Evolutionary conservation across 1,284 basidiomycete genomes (phyloP).

Genomic region (Cerioporus squamosus): DNA sequence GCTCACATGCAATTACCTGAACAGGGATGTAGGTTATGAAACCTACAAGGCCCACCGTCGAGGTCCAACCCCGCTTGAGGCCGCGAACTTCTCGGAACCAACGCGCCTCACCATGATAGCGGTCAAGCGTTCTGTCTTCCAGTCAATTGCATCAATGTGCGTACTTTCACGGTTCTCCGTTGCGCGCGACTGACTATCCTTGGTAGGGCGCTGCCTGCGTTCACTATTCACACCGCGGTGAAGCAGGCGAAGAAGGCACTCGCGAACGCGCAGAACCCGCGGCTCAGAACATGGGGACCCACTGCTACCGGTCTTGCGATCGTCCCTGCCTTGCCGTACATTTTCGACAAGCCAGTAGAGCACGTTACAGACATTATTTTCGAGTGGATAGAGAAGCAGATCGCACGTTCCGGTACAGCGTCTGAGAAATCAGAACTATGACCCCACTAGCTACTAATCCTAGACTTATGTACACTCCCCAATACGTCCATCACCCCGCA

Average conservation of each 20-base stretch:
- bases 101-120: slow-evolving; percentile 74
- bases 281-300: slow-evolving; percentile 81
- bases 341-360: slow-evolving; percentile 88
- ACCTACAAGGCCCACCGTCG: slow-evolving; percentile 83
- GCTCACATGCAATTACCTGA: slow-evolving; percentile 26
- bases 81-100: slow-evolving; percentile 77
- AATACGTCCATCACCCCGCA: no score
- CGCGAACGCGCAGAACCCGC: slow-evolving; percentile 62
- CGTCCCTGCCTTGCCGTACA: slow-evolving; percentile 80
- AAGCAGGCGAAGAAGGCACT: slow-evolving; percentile 80
- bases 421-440: no score
- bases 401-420: slow-evolving; percentile 11
- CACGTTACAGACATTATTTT: slow-evolving; percentile 65
- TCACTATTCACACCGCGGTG: slow-evolving; percentile 88
- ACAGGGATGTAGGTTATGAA: slow-evolving; percentile 90
- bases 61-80: slow-evolving; percentile 77
- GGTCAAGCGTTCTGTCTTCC: slow-evolving; percentile 82
- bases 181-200: background rate
- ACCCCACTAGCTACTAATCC: no score
- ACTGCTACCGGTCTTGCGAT: slow-evolving; percentile 80
- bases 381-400: slow-evolving; percentile 62
- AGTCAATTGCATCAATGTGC: slow-evolving; percentile 88
- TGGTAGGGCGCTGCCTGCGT: slow-evolving; percentile 72
- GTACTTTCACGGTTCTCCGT: slow-evolving; percentile 30
- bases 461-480: no score